Evolutionary conservation across 345 rosid genomes (phyloP).

Genomic region (Heritiera fomes): DNA sequence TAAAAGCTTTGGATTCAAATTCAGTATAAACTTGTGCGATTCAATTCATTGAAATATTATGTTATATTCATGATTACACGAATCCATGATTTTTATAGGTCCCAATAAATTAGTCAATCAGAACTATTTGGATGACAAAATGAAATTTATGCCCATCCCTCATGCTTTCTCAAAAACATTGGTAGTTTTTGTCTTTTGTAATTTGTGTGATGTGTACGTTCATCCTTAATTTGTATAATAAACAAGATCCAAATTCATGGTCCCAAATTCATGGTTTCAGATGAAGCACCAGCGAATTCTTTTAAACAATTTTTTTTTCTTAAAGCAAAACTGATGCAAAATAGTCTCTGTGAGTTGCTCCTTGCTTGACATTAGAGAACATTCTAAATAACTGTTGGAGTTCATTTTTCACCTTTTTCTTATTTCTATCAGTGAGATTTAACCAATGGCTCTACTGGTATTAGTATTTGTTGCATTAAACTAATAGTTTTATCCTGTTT

Average conservation of each 20-base stretch:
- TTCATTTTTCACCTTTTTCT: neutral
- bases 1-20: neutral
- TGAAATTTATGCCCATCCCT: neutral
- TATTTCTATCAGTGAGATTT: neutral
- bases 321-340: neutral
- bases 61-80: neutral
- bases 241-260: neutral
- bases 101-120: neutral
- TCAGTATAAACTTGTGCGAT: neutral
- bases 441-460: neutral
- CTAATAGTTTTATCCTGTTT: constrained; percentile 9
- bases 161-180: neutral
- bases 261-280: constrained; percentile 5
- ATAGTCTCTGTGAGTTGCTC: neutral
- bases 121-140: neutral
- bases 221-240: neutral
- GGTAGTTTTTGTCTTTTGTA: neutral
- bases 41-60: neutral
- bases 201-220: neutral
- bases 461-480: neutral
- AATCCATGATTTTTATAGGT: neutral
- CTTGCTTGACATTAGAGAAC: neutral
- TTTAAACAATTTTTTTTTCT: neutral
- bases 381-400: neutral
- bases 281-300: neutral